Evolutionary conservation across 768 basidiomycete genomes (phyloP).

Genomic region (Termitomyces sp.): DNA sequence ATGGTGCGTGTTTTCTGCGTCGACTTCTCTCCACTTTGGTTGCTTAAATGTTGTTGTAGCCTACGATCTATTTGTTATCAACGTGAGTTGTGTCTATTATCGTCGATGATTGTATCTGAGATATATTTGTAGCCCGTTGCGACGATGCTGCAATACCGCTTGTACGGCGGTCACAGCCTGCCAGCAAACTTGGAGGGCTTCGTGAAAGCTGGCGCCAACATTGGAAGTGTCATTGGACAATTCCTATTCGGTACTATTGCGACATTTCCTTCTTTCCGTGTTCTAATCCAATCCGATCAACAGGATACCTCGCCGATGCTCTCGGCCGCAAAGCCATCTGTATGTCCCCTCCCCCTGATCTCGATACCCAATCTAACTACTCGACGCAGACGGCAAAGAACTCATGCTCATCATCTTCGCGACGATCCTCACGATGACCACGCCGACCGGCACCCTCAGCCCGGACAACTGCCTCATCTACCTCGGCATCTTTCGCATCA

Average conservation of each 20-base stretch:
- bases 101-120: not conserved
- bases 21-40: not conserved
- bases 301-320: slow-evolving; percentile 61
- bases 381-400: slow-evolving; percentile 58
- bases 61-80: slow-evolving; percentile 69
- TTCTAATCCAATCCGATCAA: not conserved
- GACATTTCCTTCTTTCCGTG: not conserved
- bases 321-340: slow-evolving; percentile 67
- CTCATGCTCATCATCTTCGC: slow-evolving; percentile 77
- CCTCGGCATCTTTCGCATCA: slow-evolving; percentile 58
- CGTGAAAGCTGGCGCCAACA: slow-evolving; percentile 62
- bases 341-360: slow-evolving; percentile 15
- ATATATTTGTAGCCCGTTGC: slow-evolving; percentile 45
- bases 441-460: slow-evolving; percentile 55
- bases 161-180: slow-evolving; percentile 46
- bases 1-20: slow-evolving; percentile 35
- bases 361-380: not conserved
- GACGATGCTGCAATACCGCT: slow-evolving; percentile 61
- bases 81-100: slow-evolving; percentile 29
- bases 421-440: slow-evolving; percentile 63
- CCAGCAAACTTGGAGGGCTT: slow-evolving; percentile 55
- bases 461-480: slow-evolving; percentile 53
- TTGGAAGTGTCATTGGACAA: slow-evolving; percentile 68
- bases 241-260: slow-evolving; percentile 44
- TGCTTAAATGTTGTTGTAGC: slow-evolving; percentile 28